Base-by-base conservation (phyloP, 495 filamentous ascomycete species). In the Antarctomyces pellizariae region DNA sequence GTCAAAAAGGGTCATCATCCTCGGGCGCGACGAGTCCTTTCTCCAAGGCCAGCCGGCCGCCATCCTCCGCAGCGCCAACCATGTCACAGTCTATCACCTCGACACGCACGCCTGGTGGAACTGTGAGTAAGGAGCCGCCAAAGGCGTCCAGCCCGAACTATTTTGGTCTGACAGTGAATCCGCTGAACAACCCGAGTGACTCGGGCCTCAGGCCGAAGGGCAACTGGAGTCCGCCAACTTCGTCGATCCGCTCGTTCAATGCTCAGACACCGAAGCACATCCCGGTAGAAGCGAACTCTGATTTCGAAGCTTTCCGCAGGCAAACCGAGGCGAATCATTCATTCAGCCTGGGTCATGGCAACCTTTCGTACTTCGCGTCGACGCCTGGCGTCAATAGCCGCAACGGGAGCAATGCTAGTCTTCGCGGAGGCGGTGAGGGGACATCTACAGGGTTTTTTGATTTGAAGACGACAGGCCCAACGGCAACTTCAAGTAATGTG, bases 101-200 rank as follows among this genome's bases (percentile, higher is more conserved):
- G 53, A 51, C 52, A 50, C 39, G 45, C 52, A 49, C 47, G 47
- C 45, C 52, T 56, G 45, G 37, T 41, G 31, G 43, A 49, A 31
- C 29, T 10, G 34, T 36, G 4, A 35, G 36, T 16, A 53, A 57
- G 21, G 46, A 41, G 23, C 48, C n/a, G n/a, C n/a, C n/a, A n/a
- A n/a, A 53, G 16, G 47, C 58, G 4, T 44, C 71, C 11, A 78
- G 73, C 41, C 72, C 77, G 11, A 78, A 72, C 42, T 91, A 92
- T 47, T 92, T 92, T 37, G 72, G 71, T 24, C 57, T 86, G 25
- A 50, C 57, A 16, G 49, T 75, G 28, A 73, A 84, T 22, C 53
- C 62, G 16, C 32, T 48, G 13, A 53, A 39, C 24, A 69, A 75
- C 35, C 46, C 60, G n/a, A 54, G 62, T 28, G 57, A 66, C 25